These are phyloP conservation scores for Eucalyptus regnans DNA, from an alignment of 345 rosid genomes.

Conservation along the genomic window DNA sequence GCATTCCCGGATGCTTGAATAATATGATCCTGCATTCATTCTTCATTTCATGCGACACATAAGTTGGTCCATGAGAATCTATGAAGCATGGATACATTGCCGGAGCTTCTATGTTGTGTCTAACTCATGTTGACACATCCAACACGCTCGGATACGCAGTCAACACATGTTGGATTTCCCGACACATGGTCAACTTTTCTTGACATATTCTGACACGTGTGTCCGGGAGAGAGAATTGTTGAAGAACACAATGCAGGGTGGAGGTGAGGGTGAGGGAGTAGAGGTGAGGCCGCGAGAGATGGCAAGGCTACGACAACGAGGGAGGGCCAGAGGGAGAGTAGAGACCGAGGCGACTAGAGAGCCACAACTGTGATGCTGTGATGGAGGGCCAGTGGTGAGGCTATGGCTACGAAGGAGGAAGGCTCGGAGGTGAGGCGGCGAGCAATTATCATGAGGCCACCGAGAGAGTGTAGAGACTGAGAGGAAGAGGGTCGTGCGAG, in stretches of 20 bases:
- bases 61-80: not conserved
- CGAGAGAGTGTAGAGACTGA: too few relatives aligned
- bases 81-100: accelerated
- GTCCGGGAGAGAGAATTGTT: accelerated
- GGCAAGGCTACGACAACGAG: accelerated
- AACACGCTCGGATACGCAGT: accelerated
- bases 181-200: too few relatives aligned
- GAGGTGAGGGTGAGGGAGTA: accelerated
- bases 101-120: accelerated
- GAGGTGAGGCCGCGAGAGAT: accelerated
- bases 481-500: too few relatives aligned
- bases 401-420: accelerated
- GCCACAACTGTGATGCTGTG: accelerated
- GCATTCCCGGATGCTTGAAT: not conserved
- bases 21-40: not conserved
- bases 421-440: accelerated
- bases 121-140: accelerated
- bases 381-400: accelerated
- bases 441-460: too few relatives aligned
- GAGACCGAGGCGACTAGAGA: too few relatives aligned
- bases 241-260: too few relatives aligned
- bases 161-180: too few relatives aligned
- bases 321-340: too few relatives aligned
- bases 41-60: not conserved
- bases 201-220: accelerated